A percentile compares a stretch with the other conserved stretches of the same genome.
Conservation (phyloP, 2,329 filamentous ascomycete species). For the Fusarium temperatum region DNA sequence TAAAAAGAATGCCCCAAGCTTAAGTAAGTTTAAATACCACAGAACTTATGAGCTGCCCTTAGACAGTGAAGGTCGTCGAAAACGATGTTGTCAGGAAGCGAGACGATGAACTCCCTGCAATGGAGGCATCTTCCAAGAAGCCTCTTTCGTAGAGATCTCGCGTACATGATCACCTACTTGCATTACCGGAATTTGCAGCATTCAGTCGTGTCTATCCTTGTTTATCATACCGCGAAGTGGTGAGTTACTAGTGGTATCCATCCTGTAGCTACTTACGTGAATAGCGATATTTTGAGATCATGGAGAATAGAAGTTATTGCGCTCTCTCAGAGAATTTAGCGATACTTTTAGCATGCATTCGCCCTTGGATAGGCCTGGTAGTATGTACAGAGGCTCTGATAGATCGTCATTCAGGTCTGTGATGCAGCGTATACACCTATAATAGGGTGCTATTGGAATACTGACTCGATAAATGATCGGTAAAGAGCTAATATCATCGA, state of each 20-base stretch:
- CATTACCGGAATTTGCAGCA: not conserved
- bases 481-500: not conserved
- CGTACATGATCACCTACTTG: not conserved
- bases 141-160: not conserved
- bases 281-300: not conserved
- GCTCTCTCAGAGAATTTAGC: too few species aligned
- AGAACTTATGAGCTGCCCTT: not conserved
- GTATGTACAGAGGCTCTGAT: not conserved
- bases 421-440: not conserved
- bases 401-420: not conserved
- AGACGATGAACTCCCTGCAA: not conserved
- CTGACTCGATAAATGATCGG: not conserved
- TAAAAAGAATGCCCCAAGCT: not conserved
- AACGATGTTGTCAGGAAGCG: not conserved
- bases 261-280: too few species aligned
- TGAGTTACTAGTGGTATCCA: not conserved
- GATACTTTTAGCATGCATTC: not conserved
- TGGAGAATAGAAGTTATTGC: not conserved
- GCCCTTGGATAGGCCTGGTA: not conserved
- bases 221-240: not conserved
- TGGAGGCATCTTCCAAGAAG: not conserved
- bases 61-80: not conserved
- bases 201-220: too few species aligned
- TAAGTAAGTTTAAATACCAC: not conserved
- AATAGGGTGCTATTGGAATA: not conserved